Conservation (phyloP, 805 yeast species). For the Ogataea nakhonphanomensis region DNA sequence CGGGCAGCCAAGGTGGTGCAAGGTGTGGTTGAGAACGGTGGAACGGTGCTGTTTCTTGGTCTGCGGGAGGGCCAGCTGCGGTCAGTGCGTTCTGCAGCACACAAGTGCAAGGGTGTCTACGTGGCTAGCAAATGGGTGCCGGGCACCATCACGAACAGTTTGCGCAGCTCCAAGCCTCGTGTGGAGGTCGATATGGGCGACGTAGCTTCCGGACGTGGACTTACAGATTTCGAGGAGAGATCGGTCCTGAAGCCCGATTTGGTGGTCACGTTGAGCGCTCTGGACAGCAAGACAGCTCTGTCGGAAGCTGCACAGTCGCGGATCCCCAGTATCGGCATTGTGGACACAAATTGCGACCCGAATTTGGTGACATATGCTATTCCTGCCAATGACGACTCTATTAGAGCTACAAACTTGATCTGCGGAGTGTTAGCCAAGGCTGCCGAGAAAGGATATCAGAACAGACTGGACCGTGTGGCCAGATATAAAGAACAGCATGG, state of each 20-base stretch:
- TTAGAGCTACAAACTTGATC: conserved; percentile 74
- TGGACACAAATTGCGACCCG: conserved; percentile 94
- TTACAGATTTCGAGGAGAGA: conserved; percentile 46
- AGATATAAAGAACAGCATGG: conserved; percentile 33
- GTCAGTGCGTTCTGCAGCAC: conserved; percentile 76
- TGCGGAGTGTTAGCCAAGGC: conserved; percentile 82
- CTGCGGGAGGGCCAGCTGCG: conserved; percentile 74
- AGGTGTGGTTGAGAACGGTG: conserved; percentile 81
- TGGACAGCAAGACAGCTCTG: conserved; percentile 76
- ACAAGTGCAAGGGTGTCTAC: conserved; percentile 72
- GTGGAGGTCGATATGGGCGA: conserved; percentile 77
- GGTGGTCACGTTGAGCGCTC: conserved; percentile 81
- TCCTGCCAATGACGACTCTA: conserved; percentile 93
- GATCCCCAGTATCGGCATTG: conserved; percentile 89
- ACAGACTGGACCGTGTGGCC: conserved; percentile 43
- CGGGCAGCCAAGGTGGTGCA: conserved; percentile 83
- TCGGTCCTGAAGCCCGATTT: conserved; percentile 81
- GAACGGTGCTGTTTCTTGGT: conserved; percentile 76
- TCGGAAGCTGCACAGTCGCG: conserved; percentile 77
- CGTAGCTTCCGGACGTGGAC: conserved; percentile 55
- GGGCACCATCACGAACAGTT: conserved; percentile 86
- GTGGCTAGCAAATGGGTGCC: conserved; percentile 89
- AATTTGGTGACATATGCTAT: conserved; percentile 87
- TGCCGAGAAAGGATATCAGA: conserved; percentile 71
- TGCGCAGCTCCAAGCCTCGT: conserved; percentile 54